Evolutionary conservation across 2,329 filamentous ascomycete genomes (phyloP).

Genomic region (Botryotinia calthae): DNA sequence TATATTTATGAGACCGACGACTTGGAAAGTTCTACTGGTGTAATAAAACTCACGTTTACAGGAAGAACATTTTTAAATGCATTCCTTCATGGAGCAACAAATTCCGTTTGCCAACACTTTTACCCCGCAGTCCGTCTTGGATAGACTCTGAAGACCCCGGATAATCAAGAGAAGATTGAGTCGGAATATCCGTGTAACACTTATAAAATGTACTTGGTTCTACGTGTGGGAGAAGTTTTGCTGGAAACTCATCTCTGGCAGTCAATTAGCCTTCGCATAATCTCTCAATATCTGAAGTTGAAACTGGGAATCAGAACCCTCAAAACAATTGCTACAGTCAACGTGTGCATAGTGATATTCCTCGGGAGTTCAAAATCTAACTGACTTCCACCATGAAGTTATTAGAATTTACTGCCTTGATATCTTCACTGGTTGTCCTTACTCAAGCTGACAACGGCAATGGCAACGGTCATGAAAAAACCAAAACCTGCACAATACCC

Average conservation of each 20-base stretch:
- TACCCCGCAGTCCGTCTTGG: background rate
- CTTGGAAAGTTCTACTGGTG: background rate
- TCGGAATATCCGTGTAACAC: background rate
- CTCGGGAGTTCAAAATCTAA: background rate
- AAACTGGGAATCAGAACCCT: background rate
- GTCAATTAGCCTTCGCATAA: background rate
- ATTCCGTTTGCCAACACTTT: background rate
- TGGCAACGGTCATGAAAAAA: slow-evolving; percentile 1
- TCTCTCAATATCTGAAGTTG: background rate
- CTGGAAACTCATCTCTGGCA: background rate
- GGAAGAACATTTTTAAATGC: slow-evolving; percentile 4
- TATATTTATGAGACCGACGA: background rate
- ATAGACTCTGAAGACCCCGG: too few species aligned
- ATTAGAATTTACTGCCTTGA: background rate
- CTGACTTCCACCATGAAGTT: background rate
- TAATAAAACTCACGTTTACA: background rate
- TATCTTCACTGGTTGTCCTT: background rate
- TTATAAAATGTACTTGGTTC: background rate
- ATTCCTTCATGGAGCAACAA: slow-evolving; percentile 5
- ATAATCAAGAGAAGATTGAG: background rate
- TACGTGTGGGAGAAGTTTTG: too few species aligned
- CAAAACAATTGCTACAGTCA: too few species aligned
- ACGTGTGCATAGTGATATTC: background rate
- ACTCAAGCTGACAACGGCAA: background rate
- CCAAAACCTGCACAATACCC: slow-evolving; percentile 20